Conservation (phyloP, 805 yeast genomes). For the Teunomyces stri region DNA sequence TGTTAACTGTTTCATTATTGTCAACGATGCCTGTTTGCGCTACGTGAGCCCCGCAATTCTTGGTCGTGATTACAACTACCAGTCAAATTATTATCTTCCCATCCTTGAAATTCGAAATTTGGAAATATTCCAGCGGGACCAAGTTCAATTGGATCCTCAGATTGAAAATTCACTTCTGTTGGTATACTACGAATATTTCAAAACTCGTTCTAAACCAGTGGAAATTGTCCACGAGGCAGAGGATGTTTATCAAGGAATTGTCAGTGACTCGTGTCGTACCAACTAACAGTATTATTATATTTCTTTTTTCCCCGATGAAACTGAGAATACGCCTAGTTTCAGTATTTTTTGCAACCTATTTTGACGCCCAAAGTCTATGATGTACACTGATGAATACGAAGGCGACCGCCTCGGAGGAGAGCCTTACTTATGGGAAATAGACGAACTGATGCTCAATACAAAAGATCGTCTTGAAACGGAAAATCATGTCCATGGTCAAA, state of each 20-base stretch:
- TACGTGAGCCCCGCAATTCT: conserved; percentile 13
- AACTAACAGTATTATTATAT: background rate
- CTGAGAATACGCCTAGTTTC: background rate
- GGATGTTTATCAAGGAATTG: conserved; percentile 5
- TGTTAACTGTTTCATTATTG: conserved; percentile 21
- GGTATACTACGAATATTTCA: background rate
- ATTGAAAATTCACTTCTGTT: background rate
- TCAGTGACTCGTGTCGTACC: conserved; percentile 7
- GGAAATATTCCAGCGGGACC: conserved; percentile 33
- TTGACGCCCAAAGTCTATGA: background rate
- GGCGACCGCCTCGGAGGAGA: background rate
- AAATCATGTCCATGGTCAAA: background rate
- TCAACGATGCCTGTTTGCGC: conserved; percentile 26
- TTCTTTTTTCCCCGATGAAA: background rate
- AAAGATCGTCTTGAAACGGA: background rate
- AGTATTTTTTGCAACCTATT: conserved; percentile 1
- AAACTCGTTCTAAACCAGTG: background rate
- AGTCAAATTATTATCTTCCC: conserved; percentile 14
- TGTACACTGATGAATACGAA: background rate
- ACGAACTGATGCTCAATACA: background rate
- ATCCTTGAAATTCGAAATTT: conserved; percentile 30
- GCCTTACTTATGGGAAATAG: background rate
- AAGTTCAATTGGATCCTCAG: conserved; percentile 11
- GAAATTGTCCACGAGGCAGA: background rate
- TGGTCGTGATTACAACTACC: conserved; percentile 1